Evolutionary conservation across 768 basidiomycete genomes (phyloP), one percentile per base, ranked within the genome.

Genomic region (Lentinula aciculospora): DNA sequence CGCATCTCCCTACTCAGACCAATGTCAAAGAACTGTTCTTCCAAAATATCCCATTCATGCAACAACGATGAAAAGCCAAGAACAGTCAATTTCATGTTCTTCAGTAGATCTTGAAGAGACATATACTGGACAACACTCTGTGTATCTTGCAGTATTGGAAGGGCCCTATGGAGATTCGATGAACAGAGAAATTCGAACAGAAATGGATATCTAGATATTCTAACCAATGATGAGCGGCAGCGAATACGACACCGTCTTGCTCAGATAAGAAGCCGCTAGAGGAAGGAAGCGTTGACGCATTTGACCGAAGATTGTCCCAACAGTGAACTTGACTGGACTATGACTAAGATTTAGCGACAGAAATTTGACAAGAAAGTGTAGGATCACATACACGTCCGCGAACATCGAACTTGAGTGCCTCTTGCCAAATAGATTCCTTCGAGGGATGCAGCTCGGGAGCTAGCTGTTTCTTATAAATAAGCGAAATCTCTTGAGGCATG

Each of bases 51-150:
- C 91, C 91, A 94, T 8, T 70, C 69, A 66, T 87, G 81, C 28
- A 88, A 72, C 4, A 73, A 64, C 15, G 91, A 92, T 0, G 90
- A 88, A 4, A 81, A 77, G 42, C 91, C 91, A 31, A 87, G 71
- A 4, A 86, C 73, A 2, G 79, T 81, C 68, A 76, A 73, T 57
- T 77, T 79, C 29, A 92, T 74, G 4, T 79, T 81, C 12, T 68
- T 60, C 15, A 86, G 71, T 25, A 90, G 66, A 17, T 85, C 79
- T 7, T 64, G 61, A 47, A 78, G 74, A 4, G 73, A 67, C 23
- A 84, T 68, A 63, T 81, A 78, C 34, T 79, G 65, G n/a, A 76
- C 64, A 10, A 72, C 73, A 2, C 67, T 66, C 1, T 59, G 48
- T 2, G 76, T 67, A 39, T 80, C 72, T 31, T 72, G 69, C 37